A percentile compares a stretch with the other conserved stretches of the same genome.
These are phyloP conservation scores for Litchi chinensis DNA, from an alignment of 345 rosid species.

Conservation along the genomic window DNA sequence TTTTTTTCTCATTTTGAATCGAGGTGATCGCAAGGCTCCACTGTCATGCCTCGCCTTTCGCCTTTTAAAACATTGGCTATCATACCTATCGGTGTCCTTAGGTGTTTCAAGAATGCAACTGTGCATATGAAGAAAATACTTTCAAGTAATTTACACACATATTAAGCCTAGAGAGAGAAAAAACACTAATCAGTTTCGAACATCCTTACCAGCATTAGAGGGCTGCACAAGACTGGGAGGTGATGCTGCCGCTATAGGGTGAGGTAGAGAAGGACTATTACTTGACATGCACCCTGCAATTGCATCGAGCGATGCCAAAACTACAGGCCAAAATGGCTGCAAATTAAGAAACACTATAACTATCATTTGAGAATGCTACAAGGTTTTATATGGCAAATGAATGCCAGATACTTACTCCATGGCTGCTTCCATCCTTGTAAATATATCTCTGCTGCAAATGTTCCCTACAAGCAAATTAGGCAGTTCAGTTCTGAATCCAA, in stretches of 20 bases:
- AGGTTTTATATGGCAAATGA: no score
- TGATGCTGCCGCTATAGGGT: conserved; percentile 49
- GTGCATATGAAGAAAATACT: conserved; percentile 18
- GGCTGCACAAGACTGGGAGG: conserved; percentile 49
- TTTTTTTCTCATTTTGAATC: no score
- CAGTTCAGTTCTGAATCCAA: no score
- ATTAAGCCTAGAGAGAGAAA: no score
- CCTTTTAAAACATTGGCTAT: no score
- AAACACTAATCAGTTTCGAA: background rate
- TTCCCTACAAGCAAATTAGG: no score
- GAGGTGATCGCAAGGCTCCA: no score
- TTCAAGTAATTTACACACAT: conserved; percentile 8
- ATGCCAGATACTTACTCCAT: no score
- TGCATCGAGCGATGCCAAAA: conserved; percentile 64
- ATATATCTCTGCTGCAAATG: no score
- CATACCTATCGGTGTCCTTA: conserved; percentile 59
- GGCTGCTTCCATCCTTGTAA: no score
- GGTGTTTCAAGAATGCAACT: conserved; percentile 71
- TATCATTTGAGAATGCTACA: conserved; percentile 14
- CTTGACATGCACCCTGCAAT: conserved; percentile 79
- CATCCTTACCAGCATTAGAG: conserved; percentile 42
- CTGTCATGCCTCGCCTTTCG: no score
- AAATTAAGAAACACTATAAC: conserved; percentile 11
- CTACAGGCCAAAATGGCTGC: conserved; percentile 77
- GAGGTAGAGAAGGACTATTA: conserved; percentile 50